Conservation (phyloP, 345 rosid genomes). For the Odontarrhena argentea region DNA sequence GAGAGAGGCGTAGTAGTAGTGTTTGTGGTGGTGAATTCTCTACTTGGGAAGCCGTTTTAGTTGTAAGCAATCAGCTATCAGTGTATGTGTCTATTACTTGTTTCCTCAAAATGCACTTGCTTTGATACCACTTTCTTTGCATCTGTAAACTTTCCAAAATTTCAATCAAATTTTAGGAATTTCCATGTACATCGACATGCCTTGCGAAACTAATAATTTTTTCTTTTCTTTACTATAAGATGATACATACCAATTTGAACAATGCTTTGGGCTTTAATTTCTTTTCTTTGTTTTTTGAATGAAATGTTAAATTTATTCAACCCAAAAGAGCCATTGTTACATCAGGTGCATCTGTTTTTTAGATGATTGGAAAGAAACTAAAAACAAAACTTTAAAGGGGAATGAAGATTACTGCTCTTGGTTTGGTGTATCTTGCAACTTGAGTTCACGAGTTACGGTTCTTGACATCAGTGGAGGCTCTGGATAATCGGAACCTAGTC, state of each 20-base stretch:
- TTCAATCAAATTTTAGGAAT: constrained; percentile 17
- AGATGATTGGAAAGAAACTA: too few species aligned
- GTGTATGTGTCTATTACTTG: constrained; percentile 9
- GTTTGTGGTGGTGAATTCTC: constrained; percentile 26
- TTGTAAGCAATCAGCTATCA: constrained; percentile 15
- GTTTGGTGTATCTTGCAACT: too few species aligned
- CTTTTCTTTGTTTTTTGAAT: too few species aligned
- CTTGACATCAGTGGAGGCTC: too few species aligned
- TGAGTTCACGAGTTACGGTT: too few species aligned
- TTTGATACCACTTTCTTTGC: constrained; percentile 4
- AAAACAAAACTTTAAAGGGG: too few species aligned
- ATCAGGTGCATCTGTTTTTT: too few species aligned
- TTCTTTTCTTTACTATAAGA: neutral
- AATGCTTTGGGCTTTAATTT: too few species aligned
- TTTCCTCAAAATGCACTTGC: neutral
- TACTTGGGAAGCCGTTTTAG: constrained; percentile 30
- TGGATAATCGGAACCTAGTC: too few species aligned
- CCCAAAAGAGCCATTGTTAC: too few species aligned
- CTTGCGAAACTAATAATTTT: neutral
- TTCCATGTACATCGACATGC: constrained; percentile 4
- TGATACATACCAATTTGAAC: neutral
- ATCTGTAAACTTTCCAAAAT: constrained; percentile 20
- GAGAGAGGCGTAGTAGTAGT: neutral
- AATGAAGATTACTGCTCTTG: too few species aligned
- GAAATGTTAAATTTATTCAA: too few species aligned